These are phyloP conservation scores for Lactarius vividus DNA, from an alignment of 768 basidiomycete species.

Conservation along the genomic window DNA sequence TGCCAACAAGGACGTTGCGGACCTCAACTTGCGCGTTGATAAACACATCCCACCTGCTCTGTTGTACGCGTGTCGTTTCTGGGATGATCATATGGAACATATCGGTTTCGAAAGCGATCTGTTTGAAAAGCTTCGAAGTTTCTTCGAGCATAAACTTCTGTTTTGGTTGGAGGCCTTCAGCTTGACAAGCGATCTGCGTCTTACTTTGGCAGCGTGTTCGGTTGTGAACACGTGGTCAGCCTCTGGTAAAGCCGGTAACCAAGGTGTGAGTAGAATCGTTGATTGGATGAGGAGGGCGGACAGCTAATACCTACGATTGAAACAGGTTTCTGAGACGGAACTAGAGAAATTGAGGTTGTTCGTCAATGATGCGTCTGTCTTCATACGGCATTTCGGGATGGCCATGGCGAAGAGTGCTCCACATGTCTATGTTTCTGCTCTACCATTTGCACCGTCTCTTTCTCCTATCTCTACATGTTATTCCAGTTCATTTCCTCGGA, in stretches of 20 bases:
- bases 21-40: neutral
- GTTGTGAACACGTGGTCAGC: neutral
- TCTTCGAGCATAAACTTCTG: neutral
- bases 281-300: neutral
- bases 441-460: neutral
- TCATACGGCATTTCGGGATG: neutral
- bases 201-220: neutral
- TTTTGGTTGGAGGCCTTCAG: constrained; percentile 12
- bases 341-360: neutral
- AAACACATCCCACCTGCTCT: neutral
- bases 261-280: neutral
- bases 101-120: neutral
- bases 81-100: constrained; percentile 1
- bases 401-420: neutral
- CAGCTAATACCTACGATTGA: neutral
- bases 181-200: neutral
- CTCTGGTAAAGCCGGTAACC: neutral
- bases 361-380: neutral
- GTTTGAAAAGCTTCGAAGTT: neutral
- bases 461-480: neutral
- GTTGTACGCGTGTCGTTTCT: neutral
- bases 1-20: neutral
- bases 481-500: neutral
- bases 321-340: neutral
- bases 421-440: neutral